Base-by-base conservation (phyloP, 139 green algal genomes). In the Nannochloris sp. region DNA sequence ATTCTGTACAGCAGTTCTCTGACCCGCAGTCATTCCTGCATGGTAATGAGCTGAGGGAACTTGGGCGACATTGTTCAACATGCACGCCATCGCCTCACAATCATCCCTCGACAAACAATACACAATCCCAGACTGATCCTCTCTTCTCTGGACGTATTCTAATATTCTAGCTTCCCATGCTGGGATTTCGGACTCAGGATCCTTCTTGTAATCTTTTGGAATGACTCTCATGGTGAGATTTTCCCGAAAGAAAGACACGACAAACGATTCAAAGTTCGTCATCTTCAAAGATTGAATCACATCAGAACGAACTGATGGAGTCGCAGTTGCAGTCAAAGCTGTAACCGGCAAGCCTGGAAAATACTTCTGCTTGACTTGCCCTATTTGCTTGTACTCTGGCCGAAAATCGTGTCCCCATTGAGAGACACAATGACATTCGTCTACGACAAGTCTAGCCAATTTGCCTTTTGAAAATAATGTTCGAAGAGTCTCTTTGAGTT, bases 31-130 rank as follows among this genome's bases (percentile, higher is more conserved):
- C 83, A 97, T 88, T 40, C 87, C 91, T 10, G 89, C 91, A 74
- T 95, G 87, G 73, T 97, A 97, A 69, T 86, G 69, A 6, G 48
- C 51, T 4, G 74, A 77, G 5, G 28, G 59, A 23, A 95, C 65
- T 14, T 73, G 76, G 14, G 58, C 70, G 25, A 61, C 26, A 51
- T 84, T 43, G 12, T 58, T 40, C 16, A 71, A 25, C 37, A 75
- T 62, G 4, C 20, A 44, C 1, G 73, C 69, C 49, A 83, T 68
- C 6, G 43, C 30, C 36, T 82, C 76, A 2, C 61, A 59, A 43
- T 92, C 75, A 20, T 81, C 79, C 33, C 85, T 71, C 1, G 82
- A 89, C 25, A 96, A 68, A 71, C 82, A 91, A 78, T 97, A 97
- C 43, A 97, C 84, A 45, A 97, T 96, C 62, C 90, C 90, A 1